Evolutionary conservation across 192 early-diverging fungal species (phyloP), one percentile per base, ranked within the genome.

Genomic region (Coemansia sp.): DNA sequence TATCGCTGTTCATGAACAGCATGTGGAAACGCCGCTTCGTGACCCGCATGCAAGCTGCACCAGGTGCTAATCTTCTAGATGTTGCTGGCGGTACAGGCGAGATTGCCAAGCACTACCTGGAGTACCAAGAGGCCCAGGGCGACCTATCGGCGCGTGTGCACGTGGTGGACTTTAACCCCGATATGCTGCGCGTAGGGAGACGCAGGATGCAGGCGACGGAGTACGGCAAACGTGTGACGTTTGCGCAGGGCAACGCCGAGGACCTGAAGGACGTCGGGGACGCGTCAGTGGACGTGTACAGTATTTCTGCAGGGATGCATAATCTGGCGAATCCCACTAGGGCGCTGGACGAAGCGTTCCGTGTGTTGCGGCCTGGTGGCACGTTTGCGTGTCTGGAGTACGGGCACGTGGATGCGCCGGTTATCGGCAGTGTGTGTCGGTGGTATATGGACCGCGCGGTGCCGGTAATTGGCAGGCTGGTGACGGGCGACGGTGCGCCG

Each of bases 71-170:
- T 45, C 75, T 96, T 13, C 69, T 98, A 53, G 95, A 98, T 71
- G 93, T 98, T 34, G 95, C 95, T 11, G 95, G 95, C 25, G 95
- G 95, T 51, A 96, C 95, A 25, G 92, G 92, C 60, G 94, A 98
- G 53, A 94, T 98, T 71, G 94, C 93, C 9, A 73, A 92, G 70
- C 85, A 91, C 24, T 98, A 95, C 67, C 73, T 98, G 50, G 86
- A 93, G 52, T 89, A 89, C 62, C 83, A 87, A 53, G 81, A 78
- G 27, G 82, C 83, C 39, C 84, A 93, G 71, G 78, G 80, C n/a
- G 85, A 85, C 22, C 50, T 55, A 12, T 62, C 81, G 21, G 55
- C 62, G 4, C 66, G 79, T 7, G 95, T 94, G 12, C 87, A 86
- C 18, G 82, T 98, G 21, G 84, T 98, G n/a, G 95, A 98, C 67